phyloP scores from a whole-genome alignment of 768 basidiomycete genomes.

The Daedaleopsis nitida region DNA sequence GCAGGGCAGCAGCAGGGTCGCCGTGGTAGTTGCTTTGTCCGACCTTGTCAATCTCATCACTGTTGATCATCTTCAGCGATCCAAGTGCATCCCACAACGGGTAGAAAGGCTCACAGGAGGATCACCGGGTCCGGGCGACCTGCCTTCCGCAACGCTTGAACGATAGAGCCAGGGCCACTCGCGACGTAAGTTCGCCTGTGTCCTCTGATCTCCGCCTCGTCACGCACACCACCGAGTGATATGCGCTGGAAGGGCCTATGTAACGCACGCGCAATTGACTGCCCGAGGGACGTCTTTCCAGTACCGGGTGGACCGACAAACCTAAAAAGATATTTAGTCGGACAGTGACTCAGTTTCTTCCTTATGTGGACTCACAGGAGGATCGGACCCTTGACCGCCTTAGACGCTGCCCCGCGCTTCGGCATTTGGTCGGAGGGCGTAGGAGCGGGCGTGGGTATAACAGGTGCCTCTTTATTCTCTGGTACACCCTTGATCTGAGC shows the following conservation, averaged over 20 bases:
- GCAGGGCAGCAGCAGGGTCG: slow-evolving; percentile 85
- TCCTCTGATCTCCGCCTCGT: slow-evolving; percentile 85
- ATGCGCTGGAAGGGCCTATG: slow-evolving; percentile 89
- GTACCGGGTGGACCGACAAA: slow-evolving; percentile 91
- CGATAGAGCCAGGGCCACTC: slow-evolving; percentile 80
- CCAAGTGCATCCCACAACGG: background rate
- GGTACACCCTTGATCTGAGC: background rate
- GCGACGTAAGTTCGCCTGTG: slow-evolving; percentile 91
- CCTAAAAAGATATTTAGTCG: slow-evolving; percentile 34
- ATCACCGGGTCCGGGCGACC: slow-evolving; percentile 81
- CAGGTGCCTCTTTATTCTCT: background rate
- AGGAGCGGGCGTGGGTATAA: background rate
- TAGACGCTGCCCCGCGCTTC: slow-evolving; percentile 9
- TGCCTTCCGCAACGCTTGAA: slow-evolving; percentile 84
- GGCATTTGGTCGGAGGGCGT: background rate
- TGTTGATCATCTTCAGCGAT: slow-evolving; percentile 12
- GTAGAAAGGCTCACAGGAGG: slow-evolving; percentile 48
- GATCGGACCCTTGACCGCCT: slow-evolving; percentile 66
- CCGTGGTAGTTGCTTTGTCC: slow-evolving; percentile 88
- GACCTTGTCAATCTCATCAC: slow-evolving; percentile 92
- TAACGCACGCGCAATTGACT: slow-evolving; percentile 83
- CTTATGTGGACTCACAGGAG: slow-evolving; percentile 47
- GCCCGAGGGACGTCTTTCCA: slow-evolving; percentile 90
- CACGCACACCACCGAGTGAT: slow-evolving; percentile 88
- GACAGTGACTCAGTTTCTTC: too few species aligned